Percentiles rank a stretch among this genome's conserved stretches.
These are phyloP conservation scores for Metschnikowia lachancei DNA, from an alignment of 805 yeast genomes.

Conservation along the genomic window DNA sequence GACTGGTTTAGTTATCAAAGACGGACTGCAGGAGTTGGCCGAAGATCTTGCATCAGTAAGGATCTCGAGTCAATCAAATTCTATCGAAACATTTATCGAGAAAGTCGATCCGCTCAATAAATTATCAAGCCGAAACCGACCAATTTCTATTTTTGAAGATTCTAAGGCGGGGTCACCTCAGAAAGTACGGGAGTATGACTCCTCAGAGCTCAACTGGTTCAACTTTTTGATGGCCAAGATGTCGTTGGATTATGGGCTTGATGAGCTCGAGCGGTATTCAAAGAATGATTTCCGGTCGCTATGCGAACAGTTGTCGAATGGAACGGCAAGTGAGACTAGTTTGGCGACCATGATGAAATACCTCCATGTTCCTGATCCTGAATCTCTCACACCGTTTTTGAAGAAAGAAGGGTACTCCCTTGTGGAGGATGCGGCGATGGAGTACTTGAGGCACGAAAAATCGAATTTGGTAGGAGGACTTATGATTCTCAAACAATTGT, in stretches of 20 bases:
- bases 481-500: slow-evolving; percentile 35
- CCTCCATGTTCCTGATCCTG: slow-evolving; percentile 17
- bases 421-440: slow-evolving; percentile 24
- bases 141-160: slow-evolving; percentile 43
- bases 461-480: slow-evolving; percentile 29
- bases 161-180: slow-evolving; percentile 35
- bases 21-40: slow-evolving; percentile 13
- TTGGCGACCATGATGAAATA: slow-evolving; percentile 19
- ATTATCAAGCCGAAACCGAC: slow-evolving; percentile 33
- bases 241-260: slow-evolving; percentile 15
- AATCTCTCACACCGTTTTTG: slow-evolving; percentile 20
- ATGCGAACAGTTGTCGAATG: slow-evolving; percentile 14
- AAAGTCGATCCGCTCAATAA: slow-evolving; percentile 42
- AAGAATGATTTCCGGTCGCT: slow-evolving; percentile 19
- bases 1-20: neutral
- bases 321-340: slow-evolving; percentile 11
- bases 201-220: slow-evolving; percentile 39
- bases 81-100: slow-evolving; percentile 36
- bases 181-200: slow-evolving; percentile 30
- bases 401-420: slow-evolving; percentile 16
- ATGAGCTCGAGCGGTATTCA: slow-evolving; percentile 14
- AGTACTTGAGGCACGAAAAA: slow-evolving; percentile 15
- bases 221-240: slow-evolving; percentile 34
- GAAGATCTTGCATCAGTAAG: slow-evolving; percentile 22
- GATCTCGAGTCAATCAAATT: slow-evolving; percentile 18